Percentiles rank a stretch among this genome's conserved stretches.
These are phyloP conservation scores for Geoglossum glabrum DNA, from an alignment of 495 filamentous ascomycete genomes.

Conservation along the genomic window DNA sequence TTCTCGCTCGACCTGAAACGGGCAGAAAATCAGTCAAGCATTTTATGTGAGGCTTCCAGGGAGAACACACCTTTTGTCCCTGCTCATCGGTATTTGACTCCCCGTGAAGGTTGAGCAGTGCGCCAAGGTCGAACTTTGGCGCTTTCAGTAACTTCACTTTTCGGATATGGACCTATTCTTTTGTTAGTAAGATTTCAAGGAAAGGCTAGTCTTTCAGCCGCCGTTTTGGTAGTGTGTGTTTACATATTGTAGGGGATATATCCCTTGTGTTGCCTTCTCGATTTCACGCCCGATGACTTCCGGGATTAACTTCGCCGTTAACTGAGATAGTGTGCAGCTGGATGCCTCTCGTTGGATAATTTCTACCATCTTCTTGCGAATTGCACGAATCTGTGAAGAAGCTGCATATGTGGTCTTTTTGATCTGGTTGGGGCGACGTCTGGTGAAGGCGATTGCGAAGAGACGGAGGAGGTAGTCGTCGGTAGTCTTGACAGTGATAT, in stretches of 20 bases:
- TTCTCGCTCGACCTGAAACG: constrained; percentile 61
- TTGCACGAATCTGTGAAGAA: constrained; percentile 86
- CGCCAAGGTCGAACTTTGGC: constrained; percentile 97
- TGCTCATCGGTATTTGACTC: constrained; percentile 91
- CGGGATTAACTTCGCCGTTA: constrained; percentile 93
- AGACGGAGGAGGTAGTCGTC: constrained; percentile 97
- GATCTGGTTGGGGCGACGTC: constrained; percentile 95
- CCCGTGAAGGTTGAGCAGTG: constrained; percentile 83
- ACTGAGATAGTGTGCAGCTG: constrained; percentile 80
- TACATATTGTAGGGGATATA: constrained; percentile 98
- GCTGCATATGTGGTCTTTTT: constrained; percentile 99
- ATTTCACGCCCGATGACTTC: constrained; percentile 99
- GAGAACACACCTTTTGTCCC: constrained; percentile 53
- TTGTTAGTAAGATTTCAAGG: constrained; percentile 15
- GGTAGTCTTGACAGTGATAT: constrained; percentile 97
- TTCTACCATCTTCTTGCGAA: constrained; percentile 98
- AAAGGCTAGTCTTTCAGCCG: background rate
- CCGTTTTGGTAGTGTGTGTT: constrained; percentile 16
- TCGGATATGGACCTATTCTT: constrained; percentile 80
- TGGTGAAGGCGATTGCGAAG: constrained; percentile 98
- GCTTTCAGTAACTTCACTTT: constrained; percentile 98
- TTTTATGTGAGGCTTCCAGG: background rate
- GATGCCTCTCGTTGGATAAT: constrained; percentile 93
- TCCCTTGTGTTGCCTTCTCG: constrained; percentile 96
- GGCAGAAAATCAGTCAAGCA: background rate